Percentiles rank a stretch among this genome's conserved stretches.
These are phyloP conservation scores for Phytopythium montanum DNA, from an alignment of 352 stramenopile species.

Conservation along the genomic window DNA sequence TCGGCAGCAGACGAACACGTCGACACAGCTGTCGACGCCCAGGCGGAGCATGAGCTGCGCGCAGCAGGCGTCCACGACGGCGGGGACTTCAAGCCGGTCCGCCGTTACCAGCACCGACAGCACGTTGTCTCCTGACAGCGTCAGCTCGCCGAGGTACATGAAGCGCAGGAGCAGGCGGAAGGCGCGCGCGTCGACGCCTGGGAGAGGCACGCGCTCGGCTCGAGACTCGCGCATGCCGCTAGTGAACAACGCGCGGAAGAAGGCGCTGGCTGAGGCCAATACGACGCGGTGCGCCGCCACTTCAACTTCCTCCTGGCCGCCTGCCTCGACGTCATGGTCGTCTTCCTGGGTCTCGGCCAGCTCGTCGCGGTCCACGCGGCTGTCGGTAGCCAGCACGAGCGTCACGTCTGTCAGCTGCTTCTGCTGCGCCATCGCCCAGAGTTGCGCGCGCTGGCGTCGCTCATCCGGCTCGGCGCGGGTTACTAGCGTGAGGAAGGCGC, in stretches of 20 bases:
- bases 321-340: not conserved
- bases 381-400: conserved; percentile 44
- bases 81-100: conserved; percentile 65
- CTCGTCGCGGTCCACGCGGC: conserved; percentile 1
- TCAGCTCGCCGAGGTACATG: conserved; percentile 68
- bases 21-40: conserved; percentile 57
- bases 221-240: conserved; percentile 64
- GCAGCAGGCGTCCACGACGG: conserved; percentile 71
- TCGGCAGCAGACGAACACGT: conserved; percentile 71
- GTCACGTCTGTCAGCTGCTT: conserved; percentile 60
- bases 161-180: conserved; percentile 54
- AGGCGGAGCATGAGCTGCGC: conserved; percentile 73
- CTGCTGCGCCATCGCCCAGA: conserved; percentile 43
- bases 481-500: conserved; percentile 9
- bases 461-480: conserved; percentile 14
- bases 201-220: conserved; percentile 40
- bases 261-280: conserved; percentile 55
- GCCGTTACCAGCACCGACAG: conserved; percentile 56
- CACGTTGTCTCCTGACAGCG: conserved; percentile 52
- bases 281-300: conserved; percentile 62
- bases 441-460: conserved; percentile 32
- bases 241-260: conserved; percentile 76
- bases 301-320: conserved; percentile 3
- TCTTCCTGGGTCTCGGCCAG: not conserved
- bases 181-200: conserved; percentile 37